phyloP scores from a whole-genome alignment of 495 filamentous ascomycete species.

The Copromyces sp. region DNA sequence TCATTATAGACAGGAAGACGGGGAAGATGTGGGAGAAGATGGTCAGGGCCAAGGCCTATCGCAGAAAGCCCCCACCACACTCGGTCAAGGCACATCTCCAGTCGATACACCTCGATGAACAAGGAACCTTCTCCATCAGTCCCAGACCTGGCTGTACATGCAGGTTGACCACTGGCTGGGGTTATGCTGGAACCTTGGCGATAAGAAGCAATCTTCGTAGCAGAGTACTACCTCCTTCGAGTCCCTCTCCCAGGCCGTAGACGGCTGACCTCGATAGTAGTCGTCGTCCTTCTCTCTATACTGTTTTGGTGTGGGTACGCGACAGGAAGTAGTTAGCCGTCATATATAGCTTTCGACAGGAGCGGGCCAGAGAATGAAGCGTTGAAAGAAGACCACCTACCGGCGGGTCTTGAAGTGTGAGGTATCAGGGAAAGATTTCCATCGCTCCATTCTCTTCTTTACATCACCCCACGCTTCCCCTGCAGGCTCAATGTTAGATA shows the following conservation, averaged over 20 bases:
- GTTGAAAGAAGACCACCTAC: background rate
- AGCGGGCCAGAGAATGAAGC: background rate
- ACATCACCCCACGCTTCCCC: background rate
- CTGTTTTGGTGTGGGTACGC: background rate
- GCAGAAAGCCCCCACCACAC: background rate
- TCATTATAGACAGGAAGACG: background rate
- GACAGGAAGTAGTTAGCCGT: background rate
- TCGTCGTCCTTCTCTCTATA: background rate
- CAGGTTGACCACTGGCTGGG: background rate
- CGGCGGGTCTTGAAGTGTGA: background rate
- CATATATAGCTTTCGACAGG: background rate
- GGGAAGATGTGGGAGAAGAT: background rate
- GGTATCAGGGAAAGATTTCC: background rate
- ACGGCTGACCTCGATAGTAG: background rate
- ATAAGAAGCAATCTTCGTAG: background rate
- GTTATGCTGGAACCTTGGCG: background rate
- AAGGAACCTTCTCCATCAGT: background rate
- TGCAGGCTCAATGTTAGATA: background rate
- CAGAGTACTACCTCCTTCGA: background rate
- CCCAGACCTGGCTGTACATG: background rate
- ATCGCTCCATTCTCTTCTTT: background rate
- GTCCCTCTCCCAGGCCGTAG: background rate
- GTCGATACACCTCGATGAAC: background rate
- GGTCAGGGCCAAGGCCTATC: background rate
- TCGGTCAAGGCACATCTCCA: background rate